phyloP scores from a whole-genome alignment of 2,329 filamentous ascomycete genomes.

The Alternaria arbusti region DNA sequence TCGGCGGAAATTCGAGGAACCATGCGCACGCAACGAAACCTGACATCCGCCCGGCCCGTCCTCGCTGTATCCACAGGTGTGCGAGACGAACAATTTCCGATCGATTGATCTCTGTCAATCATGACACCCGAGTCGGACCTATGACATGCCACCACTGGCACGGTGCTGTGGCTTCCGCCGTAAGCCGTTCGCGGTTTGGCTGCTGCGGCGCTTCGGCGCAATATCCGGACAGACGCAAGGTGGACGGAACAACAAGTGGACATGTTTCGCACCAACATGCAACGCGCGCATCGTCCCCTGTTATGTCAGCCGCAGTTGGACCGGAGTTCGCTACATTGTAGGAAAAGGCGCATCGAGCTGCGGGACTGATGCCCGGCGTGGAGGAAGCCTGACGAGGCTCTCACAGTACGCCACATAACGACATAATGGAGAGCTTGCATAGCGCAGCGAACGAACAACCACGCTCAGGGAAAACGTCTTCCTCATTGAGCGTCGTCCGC shows the following conservation, averaged over 20 bases:
- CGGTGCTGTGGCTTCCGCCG: conserved; percentile 8
- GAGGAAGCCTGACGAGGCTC: conserved; percentile 6
- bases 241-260: conserved; percentile 15
- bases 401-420: conserved; percentile 3
- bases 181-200: conserved; percentile 9
- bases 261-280: conserved; percentile 9
- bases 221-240: conserved; percentile 14
- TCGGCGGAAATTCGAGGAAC: conserved; percentile 1
- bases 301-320: conserved; percentile 22
- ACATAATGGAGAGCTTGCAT: neutral
- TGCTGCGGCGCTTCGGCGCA: conserved; percentile 17
- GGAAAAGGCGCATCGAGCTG: conserved; percentile 2
- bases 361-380: conserved; percentile 7
- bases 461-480: neutral
- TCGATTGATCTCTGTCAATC: conserved; percentile 6
- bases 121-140: conserved; percentile 4
- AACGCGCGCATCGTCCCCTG: conserved; percentile 11
- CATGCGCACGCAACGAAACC: conserved; percentile 8
- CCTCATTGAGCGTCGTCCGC: neutral
- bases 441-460: neutral
- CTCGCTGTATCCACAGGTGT: conserved; percentile 2
- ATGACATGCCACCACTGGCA: conserved; percentile 10
- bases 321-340: conserved; percentile 11
- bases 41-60: conserved; percentile 4
- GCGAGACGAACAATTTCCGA: conserved; percentile 7